Base-by-base conservation (phyloP, 2,329 filamentous ascomycete genomes). In the Ascochyta viciae-villosae region DNA sequence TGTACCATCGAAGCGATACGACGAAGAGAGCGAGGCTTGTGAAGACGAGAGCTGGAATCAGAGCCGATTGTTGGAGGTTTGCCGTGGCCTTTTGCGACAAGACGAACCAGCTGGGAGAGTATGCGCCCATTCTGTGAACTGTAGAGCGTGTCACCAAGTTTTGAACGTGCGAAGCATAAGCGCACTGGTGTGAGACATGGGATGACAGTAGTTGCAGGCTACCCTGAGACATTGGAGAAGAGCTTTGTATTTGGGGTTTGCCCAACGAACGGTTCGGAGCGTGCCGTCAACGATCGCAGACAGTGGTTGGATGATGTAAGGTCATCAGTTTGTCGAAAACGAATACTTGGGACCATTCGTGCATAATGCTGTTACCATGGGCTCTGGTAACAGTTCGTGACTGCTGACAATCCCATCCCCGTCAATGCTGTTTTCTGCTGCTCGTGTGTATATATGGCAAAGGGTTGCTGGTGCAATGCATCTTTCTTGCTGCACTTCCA, bases 1-100 rank as follows among this genome's bases (percentile, higher is more conserved):
- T 72, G 42, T 70, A 72, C 67, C 64, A 72, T 43, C 74, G 60
- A 23, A 73, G 45, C 0, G 46, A 12, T 6, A 74, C 65, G 9
- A 64, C 54, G 10, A 66, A 3, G 2, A 67, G 34, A 15, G 72
- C 71, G 2, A 74, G n/a, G 0, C 47, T 22, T 2, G 68, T 71
- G 38, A 71, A 65, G 2, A 64, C 34, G 3, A 71, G 53, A 6
- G 72, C 60, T 4, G 70, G 65, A 3, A 67, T 41, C 3, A 76
- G 57, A 3, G 69, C 66, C 6, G 64, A 49, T 39, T 57, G 62
- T 6, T 54, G 47, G 35, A 75, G 68, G 27, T 64, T 57, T 27
- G 63, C 65, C 2, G 64, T 60, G 6, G 63, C 66, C 37, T 65
- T 46, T 1, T 64, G 57, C 1, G 65, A 66, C 9, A 70, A 29